Base-by-base conservation (phyloP, 352 stramenopile species). In the Pythium diclinum region DNA sequence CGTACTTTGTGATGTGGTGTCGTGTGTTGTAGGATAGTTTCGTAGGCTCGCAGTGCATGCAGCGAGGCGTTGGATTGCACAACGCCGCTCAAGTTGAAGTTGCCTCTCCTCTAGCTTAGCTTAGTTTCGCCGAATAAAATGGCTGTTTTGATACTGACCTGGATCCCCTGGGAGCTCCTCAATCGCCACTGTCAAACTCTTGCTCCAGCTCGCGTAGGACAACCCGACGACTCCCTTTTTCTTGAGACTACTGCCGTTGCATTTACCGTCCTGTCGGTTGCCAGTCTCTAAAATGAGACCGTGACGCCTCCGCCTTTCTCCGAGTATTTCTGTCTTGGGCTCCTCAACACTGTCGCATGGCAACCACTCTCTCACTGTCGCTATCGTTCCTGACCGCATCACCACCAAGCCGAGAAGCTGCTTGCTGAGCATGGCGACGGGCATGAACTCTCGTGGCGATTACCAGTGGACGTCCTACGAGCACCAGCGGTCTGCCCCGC, bases 401-500 rank as follows among this genome's bases (percentile, higher is more conserved):
- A 17, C 42, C 42, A 23, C 17, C 17, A 49, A 25, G 23, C 9
- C 17, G 17, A 14, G 17, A 49, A 49, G 42, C 47, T 34, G 23
- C 0, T 9, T 54, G 47, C 21, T 28, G 25, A 28, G 25, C 8
- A 54, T 56, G 49, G 49, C 40, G 13, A 68, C 61, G 61, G 53
- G 40, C n/a, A 46, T 52, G 13, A 55, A 51, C 1, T 42, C 61
- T 1, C 64, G 56, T 13, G n/a, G 42, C n/a, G 64, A 56, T 34
- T 70, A 59, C 53, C 64, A 70, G 30, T 70, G 64, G 64, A 70
- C 56, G 17, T 30, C 23, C 16, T 75, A 62, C 34, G 67, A 73
- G 28, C 72, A 81, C 17, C 72, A 74, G 40, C 65, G 67, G 7
- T 25, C 61, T 17, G 36, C 76, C 25, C 78, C 76, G 19, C 74